Percentiles rank a stretch among this genome's conserved stretches.
These are phyloP conservation scores for Papilionanthe hybrid DNA, from an alignment of 116 monocot genomes.

Conservation along the genomic window DNA sequence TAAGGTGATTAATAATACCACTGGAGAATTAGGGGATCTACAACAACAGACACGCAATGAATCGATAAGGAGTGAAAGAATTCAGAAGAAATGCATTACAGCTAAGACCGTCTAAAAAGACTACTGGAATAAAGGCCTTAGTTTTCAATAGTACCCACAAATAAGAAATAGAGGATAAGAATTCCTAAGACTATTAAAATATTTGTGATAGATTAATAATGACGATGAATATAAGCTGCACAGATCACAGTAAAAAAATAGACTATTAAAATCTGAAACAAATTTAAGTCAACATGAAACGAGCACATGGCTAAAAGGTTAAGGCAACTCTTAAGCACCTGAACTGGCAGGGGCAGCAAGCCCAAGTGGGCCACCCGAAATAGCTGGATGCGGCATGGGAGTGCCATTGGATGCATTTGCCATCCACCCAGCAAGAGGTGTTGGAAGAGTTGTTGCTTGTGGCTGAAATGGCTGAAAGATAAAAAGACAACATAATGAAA, in stretches of 20 bases:
- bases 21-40: too few relatives aligned
- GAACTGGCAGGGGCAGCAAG: constrained; percentile 28
- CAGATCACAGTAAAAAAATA: background rate
- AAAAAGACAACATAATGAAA: background rate
- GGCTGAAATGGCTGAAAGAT: constrained; percentile 54
- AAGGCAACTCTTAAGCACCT: constrained; percentile 3
- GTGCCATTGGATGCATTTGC: constrained; percentile 42
- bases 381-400: constrained; percentile 46
- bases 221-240: background rate
- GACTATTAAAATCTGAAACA: background rate
- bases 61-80: too few relatives aligned
- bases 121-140: background rate
- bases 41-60: too few relatives aligned
- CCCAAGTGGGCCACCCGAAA: constrained; percentile 54
- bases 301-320: background rate
- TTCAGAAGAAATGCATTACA: too few relatives aligned
- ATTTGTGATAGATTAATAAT: background rate
- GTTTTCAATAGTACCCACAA: background rate
- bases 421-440: constrained; percentile 71
- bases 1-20: too few relatives aligned
- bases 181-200: background rate
- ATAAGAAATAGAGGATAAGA: background rate
- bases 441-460: constrained; percentile 36
- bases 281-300: background rate
- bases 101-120: background rate